A percentile compares a stretch with the other conserved stretches of the same genome.
Evolutionary conservation across 257 asterid species (phyloP).

Genomic region (Solanum ossicruentum): DNA sequence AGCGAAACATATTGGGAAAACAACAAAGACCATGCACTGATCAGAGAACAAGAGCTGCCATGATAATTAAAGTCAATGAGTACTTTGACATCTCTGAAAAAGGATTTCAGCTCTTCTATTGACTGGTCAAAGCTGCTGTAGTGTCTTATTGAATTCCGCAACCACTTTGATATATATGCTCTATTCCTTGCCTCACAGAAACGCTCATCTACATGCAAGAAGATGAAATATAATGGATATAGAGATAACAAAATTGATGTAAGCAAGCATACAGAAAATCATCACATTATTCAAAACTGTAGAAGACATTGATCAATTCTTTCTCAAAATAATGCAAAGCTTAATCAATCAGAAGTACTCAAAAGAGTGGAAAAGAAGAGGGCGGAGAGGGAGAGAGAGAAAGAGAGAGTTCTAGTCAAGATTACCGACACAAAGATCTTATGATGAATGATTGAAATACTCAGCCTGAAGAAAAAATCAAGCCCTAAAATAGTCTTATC

Average conservation of each 20-base stretch:
- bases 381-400: background rate
- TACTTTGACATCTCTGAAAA: slow-evolving; percentile 76
- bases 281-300: background rate
- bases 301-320: background rate
- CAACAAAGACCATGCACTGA: background rate
- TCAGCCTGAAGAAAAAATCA: background rate
- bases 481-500: background rate
- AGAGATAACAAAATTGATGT: background rate
- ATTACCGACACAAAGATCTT: background rate
- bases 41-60: background rate
- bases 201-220: slow-evolving; percentile 69
- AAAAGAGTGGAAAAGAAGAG: background rate
- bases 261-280: background rate
- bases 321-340: background rate
- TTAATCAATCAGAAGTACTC: background rate
- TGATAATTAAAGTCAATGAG: background rate
- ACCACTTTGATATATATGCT: slow-evolving; percentile 81
- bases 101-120: slow-evolving; percentile 51
- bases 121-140: slow-evolving; percentile 58
- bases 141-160: slow-evolving; percentile 71
- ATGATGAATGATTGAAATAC: background rate
- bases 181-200: slow-evolving; percentile 66
- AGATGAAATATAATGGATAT: background rate
- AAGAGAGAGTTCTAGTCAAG: background rate
- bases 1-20: background rate